Evolutionary conservation across 148 eudicot species (phyloP), one percentile per base, ranked within the genome.

Genomic region (Fagopyrum homotropicum): DNA sequence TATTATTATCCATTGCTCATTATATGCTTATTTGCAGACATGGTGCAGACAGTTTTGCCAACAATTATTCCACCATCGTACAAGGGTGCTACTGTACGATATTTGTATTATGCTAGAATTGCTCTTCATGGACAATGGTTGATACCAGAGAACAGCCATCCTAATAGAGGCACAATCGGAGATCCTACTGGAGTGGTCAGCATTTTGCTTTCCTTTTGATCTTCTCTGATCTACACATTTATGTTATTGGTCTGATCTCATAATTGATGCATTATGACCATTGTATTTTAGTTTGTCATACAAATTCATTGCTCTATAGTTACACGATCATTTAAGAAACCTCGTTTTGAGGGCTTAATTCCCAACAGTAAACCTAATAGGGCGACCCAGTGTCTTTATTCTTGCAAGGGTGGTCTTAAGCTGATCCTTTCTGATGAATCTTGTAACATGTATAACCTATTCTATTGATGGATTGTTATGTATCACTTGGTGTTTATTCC

Each of bases 41-140:
- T 88, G 57, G 90, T 95, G 85, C 87, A 90, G 60, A 88, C 90
- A 29, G 80, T 88, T 60, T 84, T 95, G 74, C 99, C 99, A 35
- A 85, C 80, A 80, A 72, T 77, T 81, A 82, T 95, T 77, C 99
- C 99, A 68, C 99, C 97, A 79, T 92, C 99, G 43, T 92, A 86
- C 78, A 83, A 84, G 85, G 97, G 99, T 74, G 85, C 96, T 43
- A 86, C 97, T 51, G 86, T 95, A 78, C 92, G 97, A 55, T 95
- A 95, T 83, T 63, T 90, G 30, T 95, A 95, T 86, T 90, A 88
- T 79, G 86, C 88, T 75, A 89, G 86, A 83, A 79, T 85, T 78
- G 78, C 85, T 45, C 80, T 95, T 77, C 82, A 78, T 51, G 92
- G 93, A 40, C 84, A 88, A 76, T 90, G 91, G 86, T 74, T 92